Evolutionary conservation across 2,329 filamentous ascomycete species (phyloP).

Genomic region (Blastomyces emzantsi): DNA sequence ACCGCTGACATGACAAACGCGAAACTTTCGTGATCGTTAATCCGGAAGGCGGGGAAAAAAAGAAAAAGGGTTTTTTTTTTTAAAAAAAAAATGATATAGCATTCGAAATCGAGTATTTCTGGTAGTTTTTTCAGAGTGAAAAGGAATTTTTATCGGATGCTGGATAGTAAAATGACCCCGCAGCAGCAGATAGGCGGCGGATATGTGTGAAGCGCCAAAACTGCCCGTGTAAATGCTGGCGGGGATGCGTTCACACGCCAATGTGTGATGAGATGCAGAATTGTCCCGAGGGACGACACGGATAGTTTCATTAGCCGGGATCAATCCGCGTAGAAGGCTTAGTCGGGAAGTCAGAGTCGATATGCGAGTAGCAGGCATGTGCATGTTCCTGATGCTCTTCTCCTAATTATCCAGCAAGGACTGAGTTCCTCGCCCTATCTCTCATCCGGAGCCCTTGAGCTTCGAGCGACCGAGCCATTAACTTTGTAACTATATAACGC

Average conservation of each 20-base stretch:
- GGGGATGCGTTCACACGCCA: neutral
- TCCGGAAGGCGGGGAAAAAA: neutral
- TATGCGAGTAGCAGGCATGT: neutral
- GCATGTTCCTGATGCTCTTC: neutral
- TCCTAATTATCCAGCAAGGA: conserved; percentile 15
- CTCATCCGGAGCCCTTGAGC: conserved; percentile 56
- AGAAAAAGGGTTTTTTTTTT: neutral
- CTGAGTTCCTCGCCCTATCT: conserved; percentile 42
- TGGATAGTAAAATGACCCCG: neutral
- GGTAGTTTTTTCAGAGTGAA: too few species aligned
- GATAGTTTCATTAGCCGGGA: neutral
- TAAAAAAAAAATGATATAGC: neutral
- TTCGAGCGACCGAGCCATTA: conserved; percentile 58
- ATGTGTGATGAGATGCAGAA: neutral
- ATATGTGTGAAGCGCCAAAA: neutral
- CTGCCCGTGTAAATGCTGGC: neutral
- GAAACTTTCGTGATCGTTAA: conserved; percentile 7
- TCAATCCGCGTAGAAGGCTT: neutral
- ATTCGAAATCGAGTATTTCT: neutral
- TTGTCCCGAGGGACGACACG: neutral
- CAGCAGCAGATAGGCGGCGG: neutral
- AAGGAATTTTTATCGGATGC: neutral
- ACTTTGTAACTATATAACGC: conserved; percentile 49
- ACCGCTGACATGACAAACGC: neutral
- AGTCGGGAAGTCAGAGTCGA: neutral